Evolutionary conservation across 1,284 basidiomycete genomes (phyloP), one percentile per base, ranked within the genome.

Genomic region (Hypsizygus ulmarius): DNA sequence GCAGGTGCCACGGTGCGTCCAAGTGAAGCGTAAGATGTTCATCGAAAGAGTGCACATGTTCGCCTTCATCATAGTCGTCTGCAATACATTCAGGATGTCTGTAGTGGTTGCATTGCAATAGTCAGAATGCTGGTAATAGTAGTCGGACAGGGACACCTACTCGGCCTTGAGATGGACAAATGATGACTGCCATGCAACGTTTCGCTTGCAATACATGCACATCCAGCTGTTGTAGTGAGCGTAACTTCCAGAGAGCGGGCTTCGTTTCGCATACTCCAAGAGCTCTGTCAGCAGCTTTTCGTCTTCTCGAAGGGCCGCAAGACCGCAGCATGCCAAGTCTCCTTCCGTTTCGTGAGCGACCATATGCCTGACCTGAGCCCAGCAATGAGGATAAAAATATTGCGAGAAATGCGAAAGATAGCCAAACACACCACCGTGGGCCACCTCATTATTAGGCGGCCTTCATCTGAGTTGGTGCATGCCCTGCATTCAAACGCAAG

Each of bases 391-490:
- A 38, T 30, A 2, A 25, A n/a, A n/a, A n/a, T n/a, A n/a, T n/a
- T 19, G n/a, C 37, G 3, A 21, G 42, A 19, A 14, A 10, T 9
- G 28, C 15, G n/a, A 8, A 19, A 38, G 16, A n/a, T n/a, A n/a
- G n/a, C n/a, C n/a, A 25, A 19, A 34, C 40, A 3, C 16, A 47
- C 39, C 3, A 51, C 45, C 9, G 7, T 19, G 29, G 45, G 49
- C 45, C 49, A 51, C 29, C 12, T 47, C 49, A 51, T 51, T 15
- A 51, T 6, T 4, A 47, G 36, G 5, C 49, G 45, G 15, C 49
- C 49, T 18, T 51, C 35, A 15, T 29, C 7, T 30, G 30, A 27
- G 14, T 42, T 39, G n/a, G n/a, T 11, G 14, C 49, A 51, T 28
- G 15, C 6, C 14, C 14, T 25, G 30, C 49, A 51, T 35, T 47